Base-by-base conservation (phyloP, 495 filamentous ascomycete species). In the Aspergillus bridgeri region DNA sequence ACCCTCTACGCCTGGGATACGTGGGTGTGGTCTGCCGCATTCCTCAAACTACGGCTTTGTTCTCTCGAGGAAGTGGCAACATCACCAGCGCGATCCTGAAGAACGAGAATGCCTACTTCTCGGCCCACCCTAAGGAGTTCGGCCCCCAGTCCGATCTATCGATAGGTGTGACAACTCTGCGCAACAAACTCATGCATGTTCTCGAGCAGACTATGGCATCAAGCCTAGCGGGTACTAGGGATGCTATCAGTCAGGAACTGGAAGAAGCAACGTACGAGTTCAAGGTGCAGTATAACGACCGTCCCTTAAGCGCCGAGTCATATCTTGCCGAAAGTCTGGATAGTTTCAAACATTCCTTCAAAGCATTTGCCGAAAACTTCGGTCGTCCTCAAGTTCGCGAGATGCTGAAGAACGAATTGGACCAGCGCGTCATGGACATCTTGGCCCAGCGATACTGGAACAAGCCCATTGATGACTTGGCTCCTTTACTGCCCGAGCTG, bases 231-330 rank as follows among this genome's bases (percentile, higher is more conserved):
- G 81, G 85, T 54, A 98, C 95, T 11, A 86, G 87, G 57, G 92
- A 96, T 65, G 89, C 91, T 19, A 96, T 99, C 60, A 89, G 86
- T 57, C 91, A 96, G 64, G 94, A 99, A 69, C 83, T 99, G 0
- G 92, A 97, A 68, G 95, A 99, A 71, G 91, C 94, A 5, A 92
- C 91, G 0, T 99, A 99, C 65, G 94, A 99, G 65, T 98, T 96
- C 82, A 99, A 98, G 69, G 95, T 99, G 19, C 95, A 99, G 70
- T 99, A 99, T 74, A 99, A 98, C 66, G 95, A 99, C 67, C 84
- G 94, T 22, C 89, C 92, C 19, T 76, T 99, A 47, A 94, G 90
- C 59, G 95, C 94, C 1, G 95, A 98, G 69, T 93, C 93, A 13
- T 97, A 99, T 63, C 81, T 99, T 15, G 95, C 94, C 3, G 94